These are phyloP conservation scores for Oryza coarctata DNA, from an alignment of 176 grass and related monocot genomes.

Conservation along the genomic window DNA sequence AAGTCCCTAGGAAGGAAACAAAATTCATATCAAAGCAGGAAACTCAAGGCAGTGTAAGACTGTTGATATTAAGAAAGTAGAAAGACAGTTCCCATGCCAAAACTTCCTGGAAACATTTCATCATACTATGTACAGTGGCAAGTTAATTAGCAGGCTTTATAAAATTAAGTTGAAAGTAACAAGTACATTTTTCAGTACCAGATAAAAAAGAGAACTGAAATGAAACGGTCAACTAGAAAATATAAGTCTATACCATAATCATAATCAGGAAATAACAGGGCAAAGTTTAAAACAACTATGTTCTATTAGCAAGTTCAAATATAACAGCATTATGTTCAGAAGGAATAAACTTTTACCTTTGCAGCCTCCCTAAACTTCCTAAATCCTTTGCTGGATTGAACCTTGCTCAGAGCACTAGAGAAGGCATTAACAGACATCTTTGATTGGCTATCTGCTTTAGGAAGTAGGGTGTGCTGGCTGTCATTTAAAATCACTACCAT, in stretches of 20 bases:
- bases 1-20: slow-evolving; percentile 49
- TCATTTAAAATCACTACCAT: slow-evolving; percentile 91
- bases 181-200: neutral
- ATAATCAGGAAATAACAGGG: slow-evolving; percentile 12
- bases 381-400: slow-evolving; percentile 81
- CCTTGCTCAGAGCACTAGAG: slow-evolving; percentile 70
- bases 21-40: slow-evolving; percentile 11
- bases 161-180: slow-evolving; percentile 2
- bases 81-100: neutral
- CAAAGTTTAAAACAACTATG: neutral
- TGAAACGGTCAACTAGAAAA: neutral
- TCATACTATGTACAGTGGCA: neutral
- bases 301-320: neutral
- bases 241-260: neutral
- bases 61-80: neutral
- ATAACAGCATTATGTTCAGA: neutral
- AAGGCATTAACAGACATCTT: slow-evolving; percentile 65
- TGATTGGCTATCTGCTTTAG: slow-evolving; percentile 43
- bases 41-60: neutral
- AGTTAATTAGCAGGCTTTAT: neutral
- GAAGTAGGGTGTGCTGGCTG: slow-evolving; percentile 52
- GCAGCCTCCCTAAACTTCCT: slow-evolving; percentile 74
- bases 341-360: slow-evolving; percentile 50
- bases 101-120: neutral
- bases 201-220: neutral